Evolutionary conservation across 257 asterid genomes (phyloP).

Genomic region (Solanum peruvianum): DNA sequence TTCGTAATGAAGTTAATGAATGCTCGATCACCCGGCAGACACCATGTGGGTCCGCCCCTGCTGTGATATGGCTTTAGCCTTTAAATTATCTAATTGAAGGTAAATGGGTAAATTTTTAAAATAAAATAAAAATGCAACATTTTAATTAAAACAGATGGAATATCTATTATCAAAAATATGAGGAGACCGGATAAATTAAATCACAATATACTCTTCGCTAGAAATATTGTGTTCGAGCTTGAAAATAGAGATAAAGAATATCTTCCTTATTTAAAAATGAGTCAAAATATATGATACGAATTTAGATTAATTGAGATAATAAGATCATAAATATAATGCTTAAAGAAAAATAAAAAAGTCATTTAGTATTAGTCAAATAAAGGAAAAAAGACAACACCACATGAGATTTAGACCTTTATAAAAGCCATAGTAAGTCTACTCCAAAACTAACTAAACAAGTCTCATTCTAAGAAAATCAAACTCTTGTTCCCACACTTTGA

Average conservation of each 20-base stretch:
- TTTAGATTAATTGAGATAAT: rapidly evolving
- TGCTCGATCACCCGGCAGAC: too few relatives aligned
- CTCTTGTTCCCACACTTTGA: background rate
- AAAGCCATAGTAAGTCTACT: background rate
- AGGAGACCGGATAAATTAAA: background rate
- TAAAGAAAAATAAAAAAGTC: background rate
- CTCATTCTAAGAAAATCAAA: background rate
- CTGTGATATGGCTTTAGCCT: too few relatives aligned
- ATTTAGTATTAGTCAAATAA: background rate
- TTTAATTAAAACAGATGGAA: too few relatives aligned
- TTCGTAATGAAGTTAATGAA: too few relatives aligned
- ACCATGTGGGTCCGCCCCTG: too few relatives aligned
- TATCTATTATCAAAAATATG: background rate
- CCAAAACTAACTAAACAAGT: background rate
- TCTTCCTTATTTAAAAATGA: background rate
- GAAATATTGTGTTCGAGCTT: background rate
- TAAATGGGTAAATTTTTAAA: background rate
- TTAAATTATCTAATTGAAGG: background rate
- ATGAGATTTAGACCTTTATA: background rate
- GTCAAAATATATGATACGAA: background rate
- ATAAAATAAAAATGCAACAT: too few relatives aligned
- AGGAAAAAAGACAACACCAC: background rate
- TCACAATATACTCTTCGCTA: background rate
- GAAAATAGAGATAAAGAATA: rapidly evolving
- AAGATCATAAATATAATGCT: rapidly evolving